Evolutionary conservation across 768 basidiomycete species (phyloP).

Genomic region (Asterophora lycoperdoides): DNA sequence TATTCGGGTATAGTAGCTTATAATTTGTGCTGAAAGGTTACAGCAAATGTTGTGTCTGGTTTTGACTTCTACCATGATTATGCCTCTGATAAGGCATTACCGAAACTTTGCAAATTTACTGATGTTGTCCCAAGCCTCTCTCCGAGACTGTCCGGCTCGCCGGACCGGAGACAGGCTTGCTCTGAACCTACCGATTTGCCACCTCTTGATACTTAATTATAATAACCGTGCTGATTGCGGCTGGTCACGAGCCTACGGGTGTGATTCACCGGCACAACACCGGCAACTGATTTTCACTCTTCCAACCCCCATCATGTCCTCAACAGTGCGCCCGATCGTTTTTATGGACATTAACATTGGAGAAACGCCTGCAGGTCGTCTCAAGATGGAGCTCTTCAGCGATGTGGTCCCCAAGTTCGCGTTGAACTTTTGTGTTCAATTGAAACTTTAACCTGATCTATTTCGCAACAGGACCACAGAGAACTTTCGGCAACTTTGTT

Average conservation of each 20-base stretch:
- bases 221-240: no score
- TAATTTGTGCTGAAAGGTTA: background rate
- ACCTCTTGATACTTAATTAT: no score
- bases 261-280: no score
- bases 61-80: background rate
- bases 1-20: background rate
- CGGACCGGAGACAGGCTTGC: no score
- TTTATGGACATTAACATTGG: slow-evolving; percentile 98
- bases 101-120: background rate
- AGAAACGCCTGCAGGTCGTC: slow-evolving; percentile 89
- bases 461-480: slow-evolving; percentile 74
- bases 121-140: no score
- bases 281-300: background rate
- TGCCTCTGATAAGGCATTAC: no score
- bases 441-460: no score
- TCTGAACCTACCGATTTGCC: no score
- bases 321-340: slow-evolving; percentile 66
- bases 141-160: no score
- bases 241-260: no score
- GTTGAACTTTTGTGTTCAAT: background rate
- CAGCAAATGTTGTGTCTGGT: background rate
- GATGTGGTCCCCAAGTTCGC: slow-evolving; percentile 92
- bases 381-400: slow-evolving; percentile 97
- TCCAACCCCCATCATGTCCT: slow-evolving; percentile 8
- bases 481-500: slow-evolving; percentile 96